Evolutionary conservation across 2,329 filamentous ascomycete species (phyloP).

Genomic region (Alternaria arborescens): DNA sequence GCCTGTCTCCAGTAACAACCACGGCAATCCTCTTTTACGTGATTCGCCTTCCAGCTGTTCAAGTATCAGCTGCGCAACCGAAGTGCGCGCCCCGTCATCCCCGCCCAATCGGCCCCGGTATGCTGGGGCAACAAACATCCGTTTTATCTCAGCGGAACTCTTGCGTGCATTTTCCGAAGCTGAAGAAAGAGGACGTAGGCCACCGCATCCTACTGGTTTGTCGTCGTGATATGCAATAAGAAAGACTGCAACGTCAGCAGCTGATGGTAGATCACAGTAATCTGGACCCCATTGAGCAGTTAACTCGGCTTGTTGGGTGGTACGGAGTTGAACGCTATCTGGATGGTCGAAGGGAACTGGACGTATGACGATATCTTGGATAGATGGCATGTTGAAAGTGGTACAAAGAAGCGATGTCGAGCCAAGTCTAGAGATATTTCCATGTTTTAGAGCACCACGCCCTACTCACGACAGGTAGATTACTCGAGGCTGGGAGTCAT

Average conservation of each 20-base stretch:
- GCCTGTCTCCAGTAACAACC: neutral
- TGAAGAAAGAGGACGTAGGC: neutral
- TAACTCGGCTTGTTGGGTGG: neutral
- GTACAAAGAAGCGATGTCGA: neutral
- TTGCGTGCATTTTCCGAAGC: neutral
- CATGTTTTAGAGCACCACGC: neutral
- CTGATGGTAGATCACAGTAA: neutral
- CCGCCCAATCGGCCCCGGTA: neutral
- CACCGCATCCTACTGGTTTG: neutral
- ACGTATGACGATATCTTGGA: neutral
- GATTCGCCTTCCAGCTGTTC: neutral
- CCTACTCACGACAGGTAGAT: neutral
- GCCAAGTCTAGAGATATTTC: neutral
- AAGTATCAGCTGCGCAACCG: neutral
- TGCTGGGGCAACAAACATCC: neutral
- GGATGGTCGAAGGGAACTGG: neutral
- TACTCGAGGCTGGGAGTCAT: neutral
- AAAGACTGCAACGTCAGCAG: neutral
- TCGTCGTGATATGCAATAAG: neutral
- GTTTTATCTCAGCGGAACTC: neutral
- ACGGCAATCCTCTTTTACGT: neutral
- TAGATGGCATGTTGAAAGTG: neutral
- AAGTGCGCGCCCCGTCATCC: neutral
- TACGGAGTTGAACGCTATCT: slow-evolving; percentile 1
- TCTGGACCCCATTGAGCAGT: neutral